Base-by-base conservation (phyloP, 345 rosid species). In the Moricandia arvensis region DNA sequence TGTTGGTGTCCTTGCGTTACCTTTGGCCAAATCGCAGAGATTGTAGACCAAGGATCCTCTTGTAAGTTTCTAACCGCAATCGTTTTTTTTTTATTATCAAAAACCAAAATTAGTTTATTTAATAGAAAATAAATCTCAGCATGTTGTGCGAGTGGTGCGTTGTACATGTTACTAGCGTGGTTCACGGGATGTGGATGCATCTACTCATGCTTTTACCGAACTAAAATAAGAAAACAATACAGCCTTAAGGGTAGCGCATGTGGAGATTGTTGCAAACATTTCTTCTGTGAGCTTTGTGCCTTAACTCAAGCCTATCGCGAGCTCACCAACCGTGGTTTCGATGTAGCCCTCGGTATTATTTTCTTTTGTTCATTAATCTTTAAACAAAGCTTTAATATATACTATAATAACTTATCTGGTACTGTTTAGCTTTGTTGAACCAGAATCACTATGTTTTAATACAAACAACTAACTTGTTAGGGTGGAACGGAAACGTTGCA, bases 1-100 rank as follows among this genome's bases (percentile, higher is more conserved):
- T 89, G 80, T 21, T 88, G 87, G 82, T 90, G 97, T 47, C 91
- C 97, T 1, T 87, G 97, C 55, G 12, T 91, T 45, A 51, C 89
- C 4, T 88, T 90, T 11, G 90, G 93, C 66, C 81, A 83, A 64
- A 82, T 87, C 55, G 91, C 89, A 35, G 91, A 89, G 80, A 85
- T 88, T n/a, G 85, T 83, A 12, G 91, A 89, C 63, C 79, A 78
- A 73, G 91, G 93, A 31, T 82, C 91, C 16, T 66, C 66, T 10
- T 35, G 89, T 86, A 73, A 79, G 83, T 73, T 61, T 13, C 10
- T 67, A 16, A 24, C 31, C 1, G 6, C 13, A 30, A 7, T 31
- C 61, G 21, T 49, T n/a, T 45, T 47, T 13, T 6, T 16, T 49
- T 49, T 1, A 2, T 47, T 47, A 13, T n/a, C 17, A 47, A 13